phyloP scores from a whole-genome alignment of 192 early-diverging fungal species.

The Mortierella hygrophila region DNA sequence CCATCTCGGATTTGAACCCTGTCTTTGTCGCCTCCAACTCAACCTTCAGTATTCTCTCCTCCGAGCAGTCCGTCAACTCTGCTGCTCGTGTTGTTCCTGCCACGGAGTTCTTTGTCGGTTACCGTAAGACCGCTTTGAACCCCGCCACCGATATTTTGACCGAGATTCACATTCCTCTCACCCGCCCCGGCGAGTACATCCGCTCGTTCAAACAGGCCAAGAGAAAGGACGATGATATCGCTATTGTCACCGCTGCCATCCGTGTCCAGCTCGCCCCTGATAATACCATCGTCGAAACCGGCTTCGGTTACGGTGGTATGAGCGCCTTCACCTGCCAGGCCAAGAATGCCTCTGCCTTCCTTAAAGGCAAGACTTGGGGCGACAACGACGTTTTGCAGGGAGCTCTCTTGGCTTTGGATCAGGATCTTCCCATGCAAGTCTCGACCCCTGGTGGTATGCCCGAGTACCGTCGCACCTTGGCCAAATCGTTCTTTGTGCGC shows the following conservation, averaged over 20 bases:
- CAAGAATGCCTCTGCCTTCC: slow-evolving; percentile 50
- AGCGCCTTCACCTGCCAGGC: slow-evolving; percentile 75
- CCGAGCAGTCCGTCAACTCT: slow-evolving; percentile 44
- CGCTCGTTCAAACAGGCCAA: slow-evolving; percentile 90
- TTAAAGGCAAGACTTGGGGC: slow-evolving; percentile 71
- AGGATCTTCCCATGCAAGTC: slow-evolving; percentile 60
- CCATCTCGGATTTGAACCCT: slow-evolving; percentile 91
- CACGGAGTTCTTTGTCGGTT: slow-evolving; percentile 85
- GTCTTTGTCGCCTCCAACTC: slow-evolving; percentile 80
- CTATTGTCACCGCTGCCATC: slow-evolving; percentile 86
- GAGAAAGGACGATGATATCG: slow-evolving; percentile 89
- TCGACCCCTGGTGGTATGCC: slow-evolving; percentile 77
- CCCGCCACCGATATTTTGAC: slow-evolving; percentile 73
- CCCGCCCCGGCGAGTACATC: slow-evolving; percentile 67
- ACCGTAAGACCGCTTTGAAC: slow-evolving; percentile 80
- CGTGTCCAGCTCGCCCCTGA: slow-evolving; percentile 66
- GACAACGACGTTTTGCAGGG: slow-evolving; percentile 58
- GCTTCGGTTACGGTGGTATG: slow-evolving; percentile 87
- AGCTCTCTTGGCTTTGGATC: slow-evolving; percentile 56
- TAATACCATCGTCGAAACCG: slow-evolving; percentile 65
- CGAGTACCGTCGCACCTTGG: slow-evolving; percentile 73
- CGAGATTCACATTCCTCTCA: slow-evolving; percentile 77
- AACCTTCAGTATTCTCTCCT: slow-evolving; percentile 61
- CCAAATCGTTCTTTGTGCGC: slow-evolving; percentile 71
- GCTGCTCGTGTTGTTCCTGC: slow-evolving; percentile 68